These are phyloP conservation scores for Coleophoma cylindrospora DNA, from an alignment of 2,329 filamentous ascomycete species.

Conservation along the genomic window DNA sequence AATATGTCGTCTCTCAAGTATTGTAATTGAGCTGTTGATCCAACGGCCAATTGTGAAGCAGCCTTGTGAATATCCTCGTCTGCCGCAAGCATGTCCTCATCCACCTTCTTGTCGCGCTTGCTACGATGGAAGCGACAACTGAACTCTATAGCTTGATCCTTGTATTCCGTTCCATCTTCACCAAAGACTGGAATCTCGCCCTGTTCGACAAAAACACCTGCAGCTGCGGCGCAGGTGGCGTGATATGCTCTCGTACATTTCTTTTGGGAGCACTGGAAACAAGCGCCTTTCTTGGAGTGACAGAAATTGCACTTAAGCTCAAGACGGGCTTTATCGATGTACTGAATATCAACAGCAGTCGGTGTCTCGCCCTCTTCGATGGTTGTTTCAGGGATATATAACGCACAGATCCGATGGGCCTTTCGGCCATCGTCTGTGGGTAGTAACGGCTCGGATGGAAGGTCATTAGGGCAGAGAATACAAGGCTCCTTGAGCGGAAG, in stretches of 20 bases:
- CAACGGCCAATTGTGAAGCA: constrained; percentile 62
- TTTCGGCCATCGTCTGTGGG: constrained; percentile 82
- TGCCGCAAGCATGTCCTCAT: constrained; percentile 64
- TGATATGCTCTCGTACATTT: constrained; percentile 94
- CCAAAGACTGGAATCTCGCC: constrained; percentile 81
- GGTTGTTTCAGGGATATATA: constrained; percentile 89
- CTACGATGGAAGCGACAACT: constrained; percentile 91
- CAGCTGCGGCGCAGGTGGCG: constrained; percentile 87
- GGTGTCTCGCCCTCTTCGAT: constrained; percentile 70
- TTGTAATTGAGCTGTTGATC: constrained; percentile 84
- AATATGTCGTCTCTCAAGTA: constrained; percentile 82
- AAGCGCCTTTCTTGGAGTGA: constrained; percentile 88
- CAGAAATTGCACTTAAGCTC: constrained; percentile 95
- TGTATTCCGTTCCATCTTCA: constrained; percentile 89
- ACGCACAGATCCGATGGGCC: constrained; percentile 82
- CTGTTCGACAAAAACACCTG: constrained; percentile 87
- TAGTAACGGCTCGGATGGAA: constrained; percentile 75
- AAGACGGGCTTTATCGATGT: constrained; percentile 79
- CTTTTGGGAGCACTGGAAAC: constrained; percentile 93
- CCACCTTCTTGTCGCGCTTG: constrained; percentile 74
- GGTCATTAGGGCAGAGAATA: constrained; percentile 86
- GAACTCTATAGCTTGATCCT: constrained; percentile 86
- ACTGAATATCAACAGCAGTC: constrained; percentile 70
- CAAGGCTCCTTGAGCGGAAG: constrained; percentile 71
- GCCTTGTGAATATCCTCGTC: constrained; percentile 64